A percentile compares a stretch with the other conserved stretches of the same genome.
Evolutionary conservation across 2,329 filamentous ascomycete species (phyloP).

Genomic region (Neonectria faginata): DNA sequence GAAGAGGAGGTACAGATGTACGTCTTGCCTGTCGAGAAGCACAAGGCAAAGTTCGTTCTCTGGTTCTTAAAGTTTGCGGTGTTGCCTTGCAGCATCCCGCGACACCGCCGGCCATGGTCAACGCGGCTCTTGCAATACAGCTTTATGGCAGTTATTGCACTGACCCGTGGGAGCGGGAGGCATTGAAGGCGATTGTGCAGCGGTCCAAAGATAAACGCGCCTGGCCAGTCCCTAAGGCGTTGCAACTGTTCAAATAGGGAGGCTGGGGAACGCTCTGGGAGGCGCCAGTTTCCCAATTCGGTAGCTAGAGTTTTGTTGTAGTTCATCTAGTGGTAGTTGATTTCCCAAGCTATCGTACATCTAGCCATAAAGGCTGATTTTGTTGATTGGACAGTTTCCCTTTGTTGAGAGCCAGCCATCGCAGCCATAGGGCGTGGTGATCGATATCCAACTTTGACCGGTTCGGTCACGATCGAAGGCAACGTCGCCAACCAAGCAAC

Average conservation of each 20-base stretch:
- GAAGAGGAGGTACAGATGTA: constrained; percentile 19
- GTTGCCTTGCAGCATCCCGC: constrained; percentile 33
- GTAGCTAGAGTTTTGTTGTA: too few species aligned
- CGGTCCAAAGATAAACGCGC: constrained; percentile 37
- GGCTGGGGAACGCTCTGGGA: background rate
- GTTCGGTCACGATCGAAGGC: background rate
- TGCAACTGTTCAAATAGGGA: constrained; percentile 18
- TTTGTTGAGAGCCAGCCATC: too few species aligned
- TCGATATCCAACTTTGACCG: background rate
- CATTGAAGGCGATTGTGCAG: constrained; percentile 31
- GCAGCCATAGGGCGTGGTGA: too few species aligned
- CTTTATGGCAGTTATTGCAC: constrained; percentile 40
- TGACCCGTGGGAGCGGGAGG: constrained; percentile 38
- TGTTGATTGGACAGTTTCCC: too few species aligned
- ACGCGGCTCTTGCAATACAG: constrained; percentile 32
- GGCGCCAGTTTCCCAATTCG: too few species aligned
- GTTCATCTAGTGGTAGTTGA: too few species aligned
- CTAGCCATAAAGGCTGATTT: too few species aligned
- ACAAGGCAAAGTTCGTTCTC: constrained; percentile 25
- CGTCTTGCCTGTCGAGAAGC: constrained; percentile 32
- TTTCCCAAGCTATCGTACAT: too few species aligned
- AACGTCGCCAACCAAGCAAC: background rate
- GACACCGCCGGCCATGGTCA: constrained; percentile 34
- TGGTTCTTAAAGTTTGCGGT: constrained; percentile 38
- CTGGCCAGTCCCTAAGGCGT: constrained; percentile 34